Evolutionary conservation across 768 basidiomycete genomes (phyloP), one percentile per base, ranked within the genome.

Genomic region (Neoboletus magnificus): DNA sequence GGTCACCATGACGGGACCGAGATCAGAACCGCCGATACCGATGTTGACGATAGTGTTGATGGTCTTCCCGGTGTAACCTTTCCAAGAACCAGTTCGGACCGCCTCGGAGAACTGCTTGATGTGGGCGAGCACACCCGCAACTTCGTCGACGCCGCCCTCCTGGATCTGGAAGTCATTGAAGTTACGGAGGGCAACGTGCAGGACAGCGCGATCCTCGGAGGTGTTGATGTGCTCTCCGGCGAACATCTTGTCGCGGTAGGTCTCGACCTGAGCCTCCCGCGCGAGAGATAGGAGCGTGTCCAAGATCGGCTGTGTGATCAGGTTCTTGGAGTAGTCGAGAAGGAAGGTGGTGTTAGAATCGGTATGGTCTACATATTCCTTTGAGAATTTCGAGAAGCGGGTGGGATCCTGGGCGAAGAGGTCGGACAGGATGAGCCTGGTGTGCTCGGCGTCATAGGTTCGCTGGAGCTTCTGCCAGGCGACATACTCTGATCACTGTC

Each of bases 1-100:
- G 12, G 93, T 95, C 56, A 98, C 95, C 97, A 99, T 99, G 65
- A 98, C 95, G 16, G 96, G 97, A 18, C 96, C 96, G 50, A 99
- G 79, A 72, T 99, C 97, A 35, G 94, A 97, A 49, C 97, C 97
- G 52, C 97, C 97, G 70, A 99, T 99, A 57, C 97, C 97, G 63
- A 99, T 97, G 77, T 98, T 98, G 70, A 99, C 94, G 73, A 99
- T 86, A 46, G 93, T 87, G 66, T 86, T 83, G 79, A 99, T 98
- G 11, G 83, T 68, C 77, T 98, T 97, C 41, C 97, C 96, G 1
- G 95, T 97, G 78, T 97, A 98, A 16, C 97, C 97, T 73, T 89
- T 98, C 93, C 95, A 97, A 54, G 78, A 78, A 29, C 96, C 97
- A 56, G 79, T 86, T 56, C 96, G 81, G 47, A 99, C 83, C 36